phyloP scores from a whole-genome alignment of 1,139 yeast species.

The Geotrichum macrosporum region DNA sequence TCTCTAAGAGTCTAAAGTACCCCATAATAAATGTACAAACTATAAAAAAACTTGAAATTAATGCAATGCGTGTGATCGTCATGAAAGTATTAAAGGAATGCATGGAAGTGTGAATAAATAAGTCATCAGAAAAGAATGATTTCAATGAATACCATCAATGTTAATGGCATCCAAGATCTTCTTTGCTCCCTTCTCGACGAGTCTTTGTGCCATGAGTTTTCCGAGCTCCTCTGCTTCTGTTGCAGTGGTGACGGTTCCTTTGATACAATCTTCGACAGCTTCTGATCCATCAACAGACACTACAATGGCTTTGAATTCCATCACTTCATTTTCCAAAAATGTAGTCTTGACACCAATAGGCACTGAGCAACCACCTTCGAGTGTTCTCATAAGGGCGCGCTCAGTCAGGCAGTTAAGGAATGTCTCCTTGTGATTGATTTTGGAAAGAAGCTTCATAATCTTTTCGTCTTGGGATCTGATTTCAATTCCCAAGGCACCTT shows the following conservation, averaged over 20 bases:
- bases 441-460: conserved; percentile 53
- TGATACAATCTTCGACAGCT: conserved; percentile 54
- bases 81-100: no score
- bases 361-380: conserved; percentile 98
- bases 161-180: conserved; percentile 58
- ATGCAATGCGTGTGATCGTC: no score
- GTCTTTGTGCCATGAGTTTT: conserved; percentile 57
- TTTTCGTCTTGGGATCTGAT: conserved; percentile 64
- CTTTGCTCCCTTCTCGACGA: conserved; percentile 77
- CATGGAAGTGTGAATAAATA: no score
- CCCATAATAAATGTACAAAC: no score
- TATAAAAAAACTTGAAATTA: no score
- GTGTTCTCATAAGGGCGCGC: conserved; percentile 74
- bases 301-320: conserved; percentile 62
- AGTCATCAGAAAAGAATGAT: no score
- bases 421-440: conserved; percentile 63
- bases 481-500: conserved; percentile 94
- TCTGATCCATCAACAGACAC: conserved; percentile 79
- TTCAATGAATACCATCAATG: conserved; percentile 17
- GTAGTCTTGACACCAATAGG: conserved; percentile 86
- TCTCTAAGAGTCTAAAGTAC: no score
- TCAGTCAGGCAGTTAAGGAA: conserved; percentile 85
- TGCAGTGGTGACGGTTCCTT: conserved; percentile 39
- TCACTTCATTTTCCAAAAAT: conserved; percentile 45
- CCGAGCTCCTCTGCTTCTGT: conserved; percentile 74